These are phyloP conservation scores for Dendrocalamus sinicus DNA, from an alignment of 176 grass and related monocot species.

Conservation along the genomic window DNA sequence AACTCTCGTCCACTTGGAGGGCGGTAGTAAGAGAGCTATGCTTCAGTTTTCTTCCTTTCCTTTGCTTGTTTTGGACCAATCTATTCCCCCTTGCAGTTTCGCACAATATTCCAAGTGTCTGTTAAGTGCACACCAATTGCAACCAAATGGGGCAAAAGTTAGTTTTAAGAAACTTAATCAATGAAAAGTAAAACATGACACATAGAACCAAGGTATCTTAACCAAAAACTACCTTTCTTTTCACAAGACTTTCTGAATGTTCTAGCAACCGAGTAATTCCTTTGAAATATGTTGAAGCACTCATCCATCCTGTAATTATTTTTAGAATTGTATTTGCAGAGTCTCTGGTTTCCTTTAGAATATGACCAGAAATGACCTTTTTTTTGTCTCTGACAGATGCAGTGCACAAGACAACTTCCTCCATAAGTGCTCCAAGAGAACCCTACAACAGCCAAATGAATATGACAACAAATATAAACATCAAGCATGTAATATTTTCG, in stretches of 20 bases:
- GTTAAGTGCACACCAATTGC: conserved; percentile 39
- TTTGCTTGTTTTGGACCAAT: conserved; percentile 66
- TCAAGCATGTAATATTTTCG: neutral
- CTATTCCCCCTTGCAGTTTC: conserved; percentile 71
- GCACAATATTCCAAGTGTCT: conserved; percentile 77
- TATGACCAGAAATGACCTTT: conserved; percentile 40
- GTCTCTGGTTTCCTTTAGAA: conserved; percentile 57
- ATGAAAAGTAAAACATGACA: conserved; percentile 24
- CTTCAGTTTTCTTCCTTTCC: conserved; percentile 55
- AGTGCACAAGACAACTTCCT: conserved; percentile 76
- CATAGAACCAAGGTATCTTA: conserved; percentile 20
- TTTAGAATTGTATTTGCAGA: conserved; percentile 62
- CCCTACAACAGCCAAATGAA: conserved; percentile 55
- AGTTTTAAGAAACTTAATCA: conserved; percentile 31
- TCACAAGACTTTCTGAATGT: conserved; percentile 68
- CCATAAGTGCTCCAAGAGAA: conserved; percentile 75
- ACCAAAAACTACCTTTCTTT: conserved; percentile 72
- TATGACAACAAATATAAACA: conserved; percentile 14
- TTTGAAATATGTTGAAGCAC: conserved; percentile 74
- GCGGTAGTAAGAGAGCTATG: conserved; percentile 40
- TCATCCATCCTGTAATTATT: conserved; percentile 72
- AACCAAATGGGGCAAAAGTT: conserved; percentile 23
- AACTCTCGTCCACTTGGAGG: conserved; percentile 56
- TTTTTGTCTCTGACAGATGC: conserved; percentile 61
- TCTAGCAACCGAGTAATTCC: conserved; percentile 73